These are phyloP conservation scores for Aspergillus mulundensis DNA, from an alignment of 495 filamentous ascomycete species.

Conservation along the genomic window DNA sequence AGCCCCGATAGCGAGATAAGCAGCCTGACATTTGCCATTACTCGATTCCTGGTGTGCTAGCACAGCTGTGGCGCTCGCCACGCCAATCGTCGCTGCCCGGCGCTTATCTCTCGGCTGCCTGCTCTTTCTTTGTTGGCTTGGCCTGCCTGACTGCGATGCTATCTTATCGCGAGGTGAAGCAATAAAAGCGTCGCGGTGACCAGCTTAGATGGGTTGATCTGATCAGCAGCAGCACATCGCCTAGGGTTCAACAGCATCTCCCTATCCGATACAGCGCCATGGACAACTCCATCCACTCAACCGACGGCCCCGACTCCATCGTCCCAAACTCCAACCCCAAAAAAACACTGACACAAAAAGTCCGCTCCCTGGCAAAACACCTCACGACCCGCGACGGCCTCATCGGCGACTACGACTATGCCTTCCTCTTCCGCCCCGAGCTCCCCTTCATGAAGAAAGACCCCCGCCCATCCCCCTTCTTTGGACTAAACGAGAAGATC, in stretches of 20 bases:
- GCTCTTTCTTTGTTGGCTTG: background rate
- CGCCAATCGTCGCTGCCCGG: background rate
- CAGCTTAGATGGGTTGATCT: background rate
- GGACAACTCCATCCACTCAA: slow-evolving; percentile 18
- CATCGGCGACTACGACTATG: slow-evolving; percentile 20
- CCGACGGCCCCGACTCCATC: slow-evolving; percentile 15
- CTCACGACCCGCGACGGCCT: slow-evolving; percentile 16
- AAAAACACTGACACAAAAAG: slow-evolving; percentile 1
- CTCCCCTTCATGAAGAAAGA: slow-evolving; percentile 18
- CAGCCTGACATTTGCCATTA: background rate
- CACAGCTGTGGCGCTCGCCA: background rate
- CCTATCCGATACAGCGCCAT: background rate
- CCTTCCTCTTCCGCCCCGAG: slow-evolving; percentile 15
- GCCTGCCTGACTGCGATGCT: background rate
- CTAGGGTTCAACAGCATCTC: background rate
- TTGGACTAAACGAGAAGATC: slow-evolving; percentile 18
- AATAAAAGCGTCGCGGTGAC: background rate
- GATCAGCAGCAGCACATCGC: background rate
- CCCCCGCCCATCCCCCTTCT: slow-evolving; percentile 13
- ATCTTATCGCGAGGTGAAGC: background rate
- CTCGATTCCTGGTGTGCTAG: background rate
- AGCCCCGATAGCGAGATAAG: background rate
- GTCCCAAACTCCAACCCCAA: slow-evolving; percentile 12
- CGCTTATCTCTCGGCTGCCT: background rate
- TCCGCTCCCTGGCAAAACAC: background rate